Base-by-base conservation (phyloP, 176 grass and related monocot species). In the Triticum timopheevii region DNA sequence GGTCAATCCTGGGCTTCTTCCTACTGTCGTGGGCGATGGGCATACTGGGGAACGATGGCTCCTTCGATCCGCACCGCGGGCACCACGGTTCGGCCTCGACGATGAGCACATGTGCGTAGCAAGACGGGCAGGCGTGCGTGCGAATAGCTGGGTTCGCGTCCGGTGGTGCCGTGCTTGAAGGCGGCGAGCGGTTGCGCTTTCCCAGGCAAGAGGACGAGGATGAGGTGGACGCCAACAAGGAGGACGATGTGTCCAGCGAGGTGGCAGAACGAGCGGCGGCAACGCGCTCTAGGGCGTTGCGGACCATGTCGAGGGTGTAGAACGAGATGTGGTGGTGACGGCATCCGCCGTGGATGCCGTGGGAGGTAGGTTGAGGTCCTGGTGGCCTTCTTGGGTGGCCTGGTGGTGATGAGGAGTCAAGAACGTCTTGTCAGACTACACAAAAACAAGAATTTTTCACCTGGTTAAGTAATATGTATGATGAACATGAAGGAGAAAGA, bases 101-200 rank as follows among this genome's bases (percentile, higher is more conserved):
- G 73, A 92, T 88, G 66, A 94, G 90, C 79, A 90, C 93, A 25
- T 94, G 92, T 0, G 85, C 88, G 49, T 90, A 88, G 87, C 93
- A 92, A 52, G 85, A 81, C 11, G 90, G 69, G 79, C 93, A 94
- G 4, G 85, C 90, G 45, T 87, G 74, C 4, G 88, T 84, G 19
- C 77, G 66, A 81, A 89, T 82, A 34, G 17, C 16, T 20, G 78
- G 76, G 39, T 17, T 54, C 71, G 30, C 76, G 0, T 1, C 8
- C 2, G 76, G 20, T 11, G 6, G 9, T 30, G 39, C 15, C 19
- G 31, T 63, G 19, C 22, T 59, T 16, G 61, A 24, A 11, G 82
- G 69, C 54, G 59, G 27, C 20, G 80, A 84, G 11, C 82, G 65
- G 63, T 39, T 47, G 73, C 81, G 77, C 82, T 87, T 87, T 20